Evolutionary conservation across 768 basidiomycete genomes (phyloP).

Genomic region (Pleurotus eryngii): DNA sequence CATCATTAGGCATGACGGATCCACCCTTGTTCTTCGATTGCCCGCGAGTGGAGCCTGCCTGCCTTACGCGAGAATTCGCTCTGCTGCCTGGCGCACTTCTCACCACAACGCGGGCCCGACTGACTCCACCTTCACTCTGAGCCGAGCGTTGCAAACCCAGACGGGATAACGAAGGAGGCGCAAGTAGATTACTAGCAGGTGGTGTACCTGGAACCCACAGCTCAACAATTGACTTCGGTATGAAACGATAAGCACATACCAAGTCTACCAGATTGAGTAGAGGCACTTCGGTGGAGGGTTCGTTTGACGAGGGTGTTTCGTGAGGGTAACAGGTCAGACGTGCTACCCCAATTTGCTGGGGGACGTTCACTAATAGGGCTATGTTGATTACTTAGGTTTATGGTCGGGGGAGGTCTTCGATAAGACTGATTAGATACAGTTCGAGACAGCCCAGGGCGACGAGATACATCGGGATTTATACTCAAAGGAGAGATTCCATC

Average conservation of each 20-base stretch:
- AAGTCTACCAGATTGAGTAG: not conserved
- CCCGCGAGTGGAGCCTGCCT: too few species aligned
- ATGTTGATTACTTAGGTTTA: not conserved
- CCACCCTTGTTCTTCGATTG: conserved; percentile 14
- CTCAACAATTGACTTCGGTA: not conserved
- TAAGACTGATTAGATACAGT: conserved; percentile 1
- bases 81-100: conserved; percentile 69
- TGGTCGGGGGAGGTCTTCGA: not conserved
- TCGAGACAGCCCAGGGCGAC: not conserved
- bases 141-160: not conserved
- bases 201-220: not conserved
- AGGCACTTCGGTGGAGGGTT: not conserved
- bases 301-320: not conserved
- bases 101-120: conserved; percentile 58
- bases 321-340: not conserved
- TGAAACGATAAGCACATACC: not conserved
- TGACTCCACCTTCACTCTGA: conserved; percentile 38
- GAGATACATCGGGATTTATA: not conserved
- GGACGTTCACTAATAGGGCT: not conserved
- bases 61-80: conserved; percentile 39
- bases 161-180: not conserved
- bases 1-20: not conserved
- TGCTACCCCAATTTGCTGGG: not conserved
- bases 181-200: not conserved
- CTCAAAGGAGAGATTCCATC: not conserved